A percentile compares a stretch with the other conserved stretches of the same genome.
Evolutionary conservation across 768 basidiomycete genomes (phyloP).

Genomic region (Jaapia argillacea): DNA sequence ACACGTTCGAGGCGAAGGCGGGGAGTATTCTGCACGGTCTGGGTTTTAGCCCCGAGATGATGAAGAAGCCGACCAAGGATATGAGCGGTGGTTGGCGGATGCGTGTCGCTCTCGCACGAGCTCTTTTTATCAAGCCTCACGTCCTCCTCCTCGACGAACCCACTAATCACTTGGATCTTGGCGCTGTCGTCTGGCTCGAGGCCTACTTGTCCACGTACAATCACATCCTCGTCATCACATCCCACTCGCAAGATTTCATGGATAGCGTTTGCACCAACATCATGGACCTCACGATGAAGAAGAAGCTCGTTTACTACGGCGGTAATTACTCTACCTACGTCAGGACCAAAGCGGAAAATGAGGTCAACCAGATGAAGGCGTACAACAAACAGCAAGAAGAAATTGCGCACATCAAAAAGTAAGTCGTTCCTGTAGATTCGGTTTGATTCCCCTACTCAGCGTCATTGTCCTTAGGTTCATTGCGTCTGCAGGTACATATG

Average conservation of each 20-base stretch:
- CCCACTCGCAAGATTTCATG: constrained; percentile 99
- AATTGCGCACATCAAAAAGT: constrained; percentile 98
- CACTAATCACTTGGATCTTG: constrained; percentile 90
- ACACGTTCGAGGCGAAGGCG: constrained; percentile 92
- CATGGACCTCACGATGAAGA: constrained; percentile 90
- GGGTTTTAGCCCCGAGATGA: constrained; percentile 85
- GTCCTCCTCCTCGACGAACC: constrained; percentile 89
- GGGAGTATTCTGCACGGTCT: constrained; percentile 96
- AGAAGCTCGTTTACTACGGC: constrained; percentile 89
- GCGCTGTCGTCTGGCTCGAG: constrained; percentile 98
- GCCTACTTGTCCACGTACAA: constrained; percentile 97
- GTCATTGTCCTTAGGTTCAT: constrained; percentile 57
- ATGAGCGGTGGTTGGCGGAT: constrained; percentile 99
- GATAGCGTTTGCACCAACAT: constrained; percentile 95
- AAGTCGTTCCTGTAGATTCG: constrained; percentile 14
- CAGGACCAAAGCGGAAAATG: constrained; percentile 92
- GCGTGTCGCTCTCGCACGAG: constrained; percentile 94
- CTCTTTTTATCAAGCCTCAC: constrained; percentile 95
- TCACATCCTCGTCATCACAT: constrained; percentile 95
- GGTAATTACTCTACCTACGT: constrained; percentile 98
- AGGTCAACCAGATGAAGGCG: constrained; percentile 99
- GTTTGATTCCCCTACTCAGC: constrained; percentile 7
- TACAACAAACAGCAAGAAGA: constrained; percentile 98
- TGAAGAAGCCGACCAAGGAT: constrained; percentile 94
- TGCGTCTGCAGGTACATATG: constrained; percentile 98